Percentiles rank a stretch among this genome's conserved stretches.
phyloP scores from a whole-genome alignment of 2,329 filamentous ascomycete genomes.

The Periconia sp. region DNA sequence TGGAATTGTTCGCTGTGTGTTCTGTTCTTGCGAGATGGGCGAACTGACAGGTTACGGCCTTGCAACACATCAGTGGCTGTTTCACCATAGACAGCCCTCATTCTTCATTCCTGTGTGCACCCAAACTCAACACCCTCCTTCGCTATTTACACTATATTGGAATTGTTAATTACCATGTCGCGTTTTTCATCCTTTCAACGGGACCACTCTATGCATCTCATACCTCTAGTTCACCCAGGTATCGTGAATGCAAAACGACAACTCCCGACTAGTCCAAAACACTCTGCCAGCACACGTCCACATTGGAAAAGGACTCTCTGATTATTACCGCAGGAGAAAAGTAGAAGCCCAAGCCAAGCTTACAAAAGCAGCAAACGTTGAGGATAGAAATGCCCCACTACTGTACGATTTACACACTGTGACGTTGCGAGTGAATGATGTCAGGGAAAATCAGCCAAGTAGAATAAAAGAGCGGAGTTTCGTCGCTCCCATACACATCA shows the following conservation, averaged over 20 bases:
- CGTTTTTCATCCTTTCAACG: too few species aligned
- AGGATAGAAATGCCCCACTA: not conserved
- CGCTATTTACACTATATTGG: not conserved
- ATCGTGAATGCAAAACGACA: too few species aligned
- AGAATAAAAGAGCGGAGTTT: conserved; percentile 1
- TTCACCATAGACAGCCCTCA: not conserved
- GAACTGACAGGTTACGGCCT: not conserved
- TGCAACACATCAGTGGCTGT: not conserved
- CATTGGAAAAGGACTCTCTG: too few species aligned
- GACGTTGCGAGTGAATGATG: conserved; percentile 6
- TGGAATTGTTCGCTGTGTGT: not conserved
- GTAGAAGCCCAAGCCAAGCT: too few species aligned
- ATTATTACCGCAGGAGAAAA: too few species aligned
- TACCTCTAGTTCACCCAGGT: too few species aligned
- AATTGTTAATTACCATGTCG: too few species aligned
- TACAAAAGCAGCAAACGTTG: not conserved
- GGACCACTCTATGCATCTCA: too few species aligned
- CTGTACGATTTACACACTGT: conserved; percentile 1
- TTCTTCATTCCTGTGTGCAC: not conserved
- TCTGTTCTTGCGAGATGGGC: too few species aligned
- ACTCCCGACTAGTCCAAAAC: too few species aligned
- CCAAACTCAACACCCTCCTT: not conserved
- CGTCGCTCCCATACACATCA: not conserved
- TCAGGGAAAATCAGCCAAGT: conserved; percentile 6
- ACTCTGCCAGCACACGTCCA: too few species aligned